Conservation (phyloP, 2,329 filamentous ascomycete genomes). For the Aspergillus costaricaensis region DNA sequence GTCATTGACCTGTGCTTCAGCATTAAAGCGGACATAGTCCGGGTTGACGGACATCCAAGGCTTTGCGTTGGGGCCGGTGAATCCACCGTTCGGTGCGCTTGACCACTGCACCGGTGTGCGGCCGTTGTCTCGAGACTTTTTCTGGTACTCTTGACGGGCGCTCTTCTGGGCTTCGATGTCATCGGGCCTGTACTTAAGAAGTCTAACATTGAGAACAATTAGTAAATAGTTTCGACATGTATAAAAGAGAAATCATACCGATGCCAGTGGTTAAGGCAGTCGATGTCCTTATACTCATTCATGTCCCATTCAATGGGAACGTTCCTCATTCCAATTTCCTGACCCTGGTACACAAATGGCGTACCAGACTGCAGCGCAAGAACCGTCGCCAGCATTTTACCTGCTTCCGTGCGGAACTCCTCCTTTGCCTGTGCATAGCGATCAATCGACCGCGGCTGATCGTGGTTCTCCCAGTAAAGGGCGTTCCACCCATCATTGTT, state of each 20-base stretch:
- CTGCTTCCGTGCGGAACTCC: constrained; percentile 52
- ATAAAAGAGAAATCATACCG: constrained; percentile 24
- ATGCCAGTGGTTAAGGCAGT: constrained; percentile 60
- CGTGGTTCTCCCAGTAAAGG: constrained; percentile 67
- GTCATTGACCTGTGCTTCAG: constrained; percentile 46
- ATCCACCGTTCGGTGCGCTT: constrained; percentile 61
- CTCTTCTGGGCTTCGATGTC: constrained; percentile 32
- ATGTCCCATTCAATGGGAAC: constrained; percentile 63
- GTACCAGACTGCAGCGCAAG: constrained; percentile 62
- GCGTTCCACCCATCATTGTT: constrained; percentile 65
- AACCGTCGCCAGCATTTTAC: constrained; percentile 63
- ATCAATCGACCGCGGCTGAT: constrained; percentile 63
- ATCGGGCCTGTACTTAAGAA: constrained; percentile 30
- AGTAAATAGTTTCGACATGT: background rate
- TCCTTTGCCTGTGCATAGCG: constrained; percentile 57
- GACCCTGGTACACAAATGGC: constrained; percentile 69
- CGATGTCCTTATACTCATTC: constrained; percentile 69
- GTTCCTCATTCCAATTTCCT: constrained; percentile 69
- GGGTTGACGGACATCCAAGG: constrained; percentile 74
- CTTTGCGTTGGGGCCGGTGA: constrained; percentile 55
- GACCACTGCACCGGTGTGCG: constrained; percentile 74
- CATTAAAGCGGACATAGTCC: constrained; percentile 65
- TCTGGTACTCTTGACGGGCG: constrained; percentile 40
- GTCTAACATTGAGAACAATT: constrained; percentile 23
- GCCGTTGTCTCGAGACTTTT: constrained; percentile 63